Evolutionary conservation across 805 yeast species (phyloP).

Genomic region (Lachancea lanzarotensis): DNA sequence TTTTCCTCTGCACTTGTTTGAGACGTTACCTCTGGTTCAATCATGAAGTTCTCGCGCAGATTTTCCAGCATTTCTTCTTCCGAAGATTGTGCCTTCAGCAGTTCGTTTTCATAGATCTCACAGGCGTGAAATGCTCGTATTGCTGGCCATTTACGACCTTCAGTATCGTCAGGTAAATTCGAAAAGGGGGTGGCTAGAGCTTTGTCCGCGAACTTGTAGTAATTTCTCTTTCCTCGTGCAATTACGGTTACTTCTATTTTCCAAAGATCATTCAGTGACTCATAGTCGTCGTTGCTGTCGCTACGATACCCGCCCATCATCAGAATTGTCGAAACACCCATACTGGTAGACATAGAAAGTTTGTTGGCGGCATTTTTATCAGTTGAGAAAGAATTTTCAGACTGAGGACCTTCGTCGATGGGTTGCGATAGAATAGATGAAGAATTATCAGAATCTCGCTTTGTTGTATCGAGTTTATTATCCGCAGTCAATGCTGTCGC

Average conservation of each 20-base stretch:
- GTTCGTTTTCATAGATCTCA: slow-evolving; percentile 19
- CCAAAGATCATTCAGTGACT: slow-evolving; percentile 39
- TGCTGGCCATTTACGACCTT: slow-evolving; percentile 24
- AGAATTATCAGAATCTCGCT: background rate
- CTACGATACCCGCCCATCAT: slow-evolving; percentile 47
- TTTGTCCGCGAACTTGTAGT: slow-evolving; percentile 34
- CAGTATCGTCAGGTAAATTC: slow-evolving; percentile 10
- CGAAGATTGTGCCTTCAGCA: slow-evolving; percentile 9
- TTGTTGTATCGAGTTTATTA: background rate
- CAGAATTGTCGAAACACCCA: slow-evolving; percentile 21
- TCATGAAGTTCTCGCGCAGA: slow-evolving; percentile 19
- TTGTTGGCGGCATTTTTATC: slow-evolving; percentile 4
- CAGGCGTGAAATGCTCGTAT: slow-evolving; percentile 35
- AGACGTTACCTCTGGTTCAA: slow-evolving; percentile 13
- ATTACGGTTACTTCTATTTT: slow-evolving; percentile 35
- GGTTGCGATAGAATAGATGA: slow-evolving; percentile 7
- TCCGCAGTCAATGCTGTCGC: slow-evolving; percentile 1
- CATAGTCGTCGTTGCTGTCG: slow-evolving; percentile 26
- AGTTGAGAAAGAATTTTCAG: slow-evolving; percentile 5
- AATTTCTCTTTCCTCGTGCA: slow-evolving; percentile 33
- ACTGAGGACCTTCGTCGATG: slow-evolving; percentile 1
- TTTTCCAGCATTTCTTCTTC: slow-evolving; percentile 13
- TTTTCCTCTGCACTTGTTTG: slow-evolving; percentile 2
- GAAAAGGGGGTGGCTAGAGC: slow-evolving; percentile 32
- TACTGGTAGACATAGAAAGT: slow-evolving; percentile 5